phyloP scores from a whole-genome alignment of 495 filamentous ascomycete species.

The Penicillium lividum region DNA sequence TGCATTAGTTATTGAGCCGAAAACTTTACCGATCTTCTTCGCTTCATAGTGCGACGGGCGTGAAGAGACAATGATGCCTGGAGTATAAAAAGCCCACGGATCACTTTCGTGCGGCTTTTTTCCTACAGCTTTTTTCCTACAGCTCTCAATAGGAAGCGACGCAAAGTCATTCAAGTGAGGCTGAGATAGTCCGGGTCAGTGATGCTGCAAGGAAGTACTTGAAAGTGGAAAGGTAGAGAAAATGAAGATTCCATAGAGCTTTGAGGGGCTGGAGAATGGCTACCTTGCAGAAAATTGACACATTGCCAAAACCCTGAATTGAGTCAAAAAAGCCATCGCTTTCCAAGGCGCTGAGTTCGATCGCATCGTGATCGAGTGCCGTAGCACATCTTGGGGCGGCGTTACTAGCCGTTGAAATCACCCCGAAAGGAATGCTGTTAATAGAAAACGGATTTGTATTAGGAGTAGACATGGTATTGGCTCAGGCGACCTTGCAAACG shows the following conservation, averaged over 20 bases:
- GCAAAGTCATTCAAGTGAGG: not conserved
- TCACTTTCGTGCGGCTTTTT: too few relatives aligned
- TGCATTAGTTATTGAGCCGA: too few relatives aligned
- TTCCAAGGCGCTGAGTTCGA: constrained; percentile 63
- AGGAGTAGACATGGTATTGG: not conserved
- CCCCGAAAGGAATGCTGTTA: constrained; percentile 80
- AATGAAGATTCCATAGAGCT: too few relatives aligned
- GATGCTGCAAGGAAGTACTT: too few relatives aligned
- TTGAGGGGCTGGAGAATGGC: too few relatives aligned
- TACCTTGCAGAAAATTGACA: constrained; percentile 30
- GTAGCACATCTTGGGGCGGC: constrained; percentile 58
- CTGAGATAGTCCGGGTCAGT: not conserved
- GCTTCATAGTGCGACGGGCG: too few relatives aligned
- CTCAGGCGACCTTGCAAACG: too few relatives aligned
- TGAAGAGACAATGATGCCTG: too few relatives aligned
- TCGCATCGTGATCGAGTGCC: constrained; percentile 64
- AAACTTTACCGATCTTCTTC: too few relatives aligned
- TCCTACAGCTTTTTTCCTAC: too few relatives aligned
- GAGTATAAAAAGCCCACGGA: too few relatives aligned
- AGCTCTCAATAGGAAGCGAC: not conserved
- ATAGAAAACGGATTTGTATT: constrained; percentile 67
- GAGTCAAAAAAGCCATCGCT: constrained; percentile 38
- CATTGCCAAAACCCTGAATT: not conserved
- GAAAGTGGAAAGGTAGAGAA: not conserved
- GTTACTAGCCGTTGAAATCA: constrained; percentile 59